Base-by-base conservation (phyloP, 805 yeast genomes). In the Starmerella khaoyaiensis region DNA sequence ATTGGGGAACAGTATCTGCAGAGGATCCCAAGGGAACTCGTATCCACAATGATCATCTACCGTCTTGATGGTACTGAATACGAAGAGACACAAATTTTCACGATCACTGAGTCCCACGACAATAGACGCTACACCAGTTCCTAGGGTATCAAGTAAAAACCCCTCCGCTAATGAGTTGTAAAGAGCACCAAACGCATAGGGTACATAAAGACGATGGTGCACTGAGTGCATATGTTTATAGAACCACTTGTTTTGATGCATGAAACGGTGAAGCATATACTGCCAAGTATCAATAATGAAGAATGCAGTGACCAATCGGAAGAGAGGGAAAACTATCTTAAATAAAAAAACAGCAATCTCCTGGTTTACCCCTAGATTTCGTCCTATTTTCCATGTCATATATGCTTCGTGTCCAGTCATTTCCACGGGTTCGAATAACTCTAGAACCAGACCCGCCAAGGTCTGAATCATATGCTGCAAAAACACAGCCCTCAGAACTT, bases 31-130 rank as follows among this genome's bases (percentile, higher is more conserved):
- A 12, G 97, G 97, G 39, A 90, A 65, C 21, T 86, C 74, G 59
- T 87, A 90, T n/a, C 98, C 98, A 59, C 97, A 90, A 61, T 90
- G 98, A 58, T 90, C 98, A 57, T 90, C 97, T 34, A 90, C 94
- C 1, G 98, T 90, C 60, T 90, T 90, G 71, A 90, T 60, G 2
- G 98, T 90, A 12, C 95, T 81, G 57, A 90, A 82, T 2, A 87
- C 74, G 60, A 67, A 90, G 38, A 90, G 62, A 10, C 79, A 47
- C 17, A 79, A 62, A 35, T 77, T 64, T 60, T 90, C 97, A 40
- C 94, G 73, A 33, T 83, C 79, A 3, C 79, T 62, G 45, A 90
- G 63, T 2, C 68, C 65, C 1, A 79, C 69, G 6, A 72, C 45
- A 26, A 80, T 46, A 41, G 75, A 68, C 1, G 94, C 87, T 25